These are phyloP conservation scores for Tuber indicum DNA, from an alignment of 495 filamentous ascomycete genomes.

Conservation along the genomic window DNA sequence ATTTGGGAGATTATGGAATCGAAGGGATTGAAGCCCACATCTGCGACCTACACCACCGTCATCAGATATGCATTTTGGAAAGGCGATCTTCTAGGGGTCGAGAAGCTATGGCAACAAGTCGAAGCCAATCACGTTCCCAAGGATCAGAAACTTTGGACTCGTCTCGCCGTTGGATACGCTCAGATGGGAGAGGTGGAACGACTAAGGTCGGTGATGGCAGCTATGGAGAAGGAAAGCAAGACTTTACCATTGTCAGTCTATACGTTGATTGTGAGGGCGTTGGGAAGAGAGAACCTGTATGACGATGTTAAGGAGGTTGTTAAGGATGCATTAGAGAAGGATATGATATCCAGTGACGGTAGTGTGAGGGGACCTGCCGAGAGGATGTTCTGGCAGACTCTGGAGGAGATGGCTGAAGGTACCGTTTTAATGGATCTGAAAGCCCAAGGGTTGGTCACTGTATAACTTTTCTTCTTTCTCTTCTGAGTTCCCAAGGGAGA, in stretches of 20 bases:
- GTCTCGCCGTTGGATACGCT: constrained; percentile 59
- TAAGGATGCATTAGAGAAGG: constrained; percentile 17
- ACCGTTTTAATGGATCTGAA: not conserved
- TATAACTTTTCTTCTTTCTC: not conserved
- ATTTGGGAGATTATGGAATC: constrained; percentile 57
- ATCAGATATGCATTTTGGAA: constrained; percentile 59
- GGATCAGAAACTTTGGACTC: constrained; percentile 63
- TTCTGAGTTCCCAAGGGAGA: not conserved
- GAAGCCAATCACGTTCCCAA: constrained; percentile 41
- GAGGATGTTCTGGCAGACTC: not conserved
- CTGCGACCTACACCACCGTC: constrained; percentile 64
- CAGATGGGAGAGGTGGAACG: constrained; percentile 46
- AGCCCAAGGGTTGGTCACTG: constrained; percentile 2
- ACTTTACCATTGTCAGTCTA: constrained; percentile 24
- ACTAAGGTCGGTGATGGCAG: constrained; percentile 19
- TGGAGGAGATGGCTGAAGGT: constrained; percentile 1
- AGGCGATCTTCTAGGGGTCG: constrained; percentile 52
- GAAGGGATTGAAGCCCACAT: constrained; percentile 49
- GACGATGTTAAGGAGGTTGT: constrained; percentile 27
- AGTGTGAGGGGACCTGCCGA: not conserved
- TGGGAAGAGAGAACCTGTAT: constrained; percentile 18
- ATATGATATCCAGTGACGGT: not conserved
- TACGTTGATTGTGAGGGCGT: constrained; percentile 19
- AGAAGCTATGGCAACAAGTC: constrained; percentile 48
- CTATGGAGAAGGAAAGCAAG: constrained; percentile 8